Evolutionary conservation across 2,329 filamentous ascomycete genomes (phyloP).

Genomic region (Thielaviopsis euricoi): DNA sequence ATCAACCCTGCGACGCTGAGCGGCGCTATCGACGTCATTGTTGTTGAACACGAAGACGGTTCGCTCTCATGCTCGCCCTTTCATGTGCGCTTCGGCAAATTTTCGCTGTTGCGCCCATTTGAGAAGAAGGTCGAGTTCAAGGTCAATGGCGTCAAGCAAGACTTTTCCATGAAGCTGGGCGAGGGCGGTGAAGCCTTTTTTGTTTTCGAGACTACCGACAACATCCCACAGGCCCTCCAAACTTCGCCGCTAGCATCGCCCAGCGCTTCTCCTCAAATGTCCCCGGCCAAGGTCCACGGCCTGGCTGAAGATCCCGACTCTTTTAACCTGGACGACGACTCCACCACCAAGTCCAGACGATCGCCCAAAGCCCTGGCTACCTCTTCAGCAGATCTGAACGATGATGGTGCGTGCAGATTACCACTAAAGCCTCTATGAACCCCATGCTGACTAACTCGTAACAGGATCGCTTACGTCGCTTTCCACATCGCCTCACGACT

Average conservation of each 20-base stretch:
- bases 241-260: constrained; percentile 90
- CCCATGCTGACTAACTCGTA: neutral
- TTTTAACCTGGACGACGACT: constrained; percentile 44
- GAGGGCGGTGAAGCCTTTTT: constrained; percentile 98
- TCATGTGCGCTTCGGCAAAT: constrained; percentile 97
- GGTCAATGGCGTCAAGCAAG: constrained; percentile 81
- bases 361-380: constrained; percentile 31
- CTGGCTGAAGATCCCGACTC: constrained; percentile 12
- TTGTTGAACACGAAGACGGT: constrained; percentile 92
- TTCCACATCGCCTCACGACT: constrained; percentile 35
- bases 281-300: constrained; percentile 18
- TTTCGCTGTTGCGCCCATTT: constrained; percentile 81
- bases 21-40: constrained; percentile 96
- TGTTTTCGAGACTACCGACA: constrained; percentile 87
- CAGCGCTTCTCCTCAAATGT: constrained; percentile 61
- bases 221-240: constrained; percentile 82
- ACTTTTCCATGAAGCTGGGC: constrained; percentile 95
- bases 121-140: constrained; percentile 98
- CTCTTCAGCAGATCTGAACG: constrained; percentile 19
- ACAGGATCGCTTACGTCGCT: constrained; percentile 35
- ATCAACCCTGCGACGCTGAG: constrained; percentile 96
- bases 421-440: neutral
- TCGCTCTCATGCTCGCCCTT: constrained; percentile 83
- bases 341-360: constrained; percentile 37
- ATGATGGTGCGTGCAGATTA: constrained; percentile 17